phyloP scores from a whole-genome alignment of 441 rosid species.

The Monsonia emarginata region DNA sequence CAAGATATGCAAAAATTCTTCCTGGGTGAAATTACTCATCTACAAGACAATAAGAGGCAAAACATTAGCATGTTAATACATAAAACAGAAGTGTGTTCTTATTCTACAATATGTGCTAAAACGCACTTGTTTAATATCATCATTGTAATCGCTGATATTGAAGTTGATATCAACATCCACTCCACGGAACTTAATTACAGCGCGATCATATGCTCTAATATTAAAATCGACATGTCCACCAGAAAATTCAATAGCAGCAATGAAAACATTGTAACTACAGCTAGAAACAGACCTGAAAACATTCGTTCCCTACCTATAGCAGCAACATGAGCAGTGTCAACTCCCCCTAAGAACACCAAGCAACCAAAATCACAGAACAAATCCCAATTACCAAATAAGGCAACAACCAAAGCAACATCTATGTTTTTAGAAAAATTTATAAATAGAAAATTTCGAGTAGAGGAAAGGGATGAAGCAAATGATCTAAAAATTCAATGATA shows the following conservation, averaged over 20 bases:
- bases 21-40: slow-evolving; percentile 63
- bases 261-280: too few species aligned
- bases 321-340: slow-evolving; percentile 44
- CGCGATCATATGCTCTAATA: slow-evolving; percentile 56
- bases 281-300: background rate
- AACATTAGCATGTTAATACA: background rate
- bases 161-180: slow-evolving; percentile 58
- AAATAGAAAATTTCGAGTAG: background rate
- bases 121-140: slow-evolving; percentile 2
- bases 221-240: slow-evolving; percentile 1
- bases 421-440: background rate
- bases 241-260: background rate
- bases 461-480: background rate
- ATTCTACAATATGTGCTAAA: background rate
- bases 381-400: background rate
- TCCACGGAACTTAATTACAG: slow-evolving; percentile 61
- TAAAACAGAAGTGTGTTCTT: background rate
- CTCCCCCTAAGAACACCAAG: slow-evolving; percentile 25
- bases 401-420: background rate
- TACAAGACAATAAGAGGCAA: slow-evolving; percentile 17
- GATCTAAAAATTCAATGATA: background rate
- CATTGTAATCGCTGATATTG: slow-evolving; percentile 40
- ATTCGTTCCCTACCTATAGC: slow-evolving; percentile 28
- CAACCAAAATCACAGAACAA: background rate
- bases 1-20: slow-evolving; percentile 69